These are phyloP conservation scores for Trichoderma afroharzianum DNA, from an alignment of 2,329 filamentous ascomycete species.

Conservation along the genomic window DNA sequence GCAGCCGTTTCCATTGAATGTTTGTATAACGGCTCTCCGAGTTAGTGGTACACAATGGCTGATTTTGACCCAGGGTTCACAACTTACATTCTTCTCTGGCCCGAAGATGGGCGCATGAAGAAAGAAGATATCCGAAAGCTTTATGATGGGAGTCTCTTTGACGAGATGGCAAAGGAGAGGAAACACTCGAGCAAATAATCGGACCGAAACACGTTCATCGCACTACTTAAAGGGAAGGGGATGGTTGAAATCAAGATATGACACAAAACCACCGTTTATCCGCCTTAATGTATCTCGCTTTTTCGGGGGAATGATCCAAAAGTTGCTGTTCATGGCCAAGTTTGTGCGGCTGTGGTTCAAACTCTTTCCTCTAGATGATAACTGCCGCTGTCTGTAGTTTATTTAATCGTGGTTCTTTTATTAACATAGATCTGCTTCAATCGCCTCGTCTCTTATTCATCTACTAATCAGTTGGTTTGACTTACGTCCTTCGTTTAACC, in stretches of 20 bases:
- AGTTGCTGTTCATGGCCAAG: no score
- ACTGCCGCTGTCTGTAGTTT: no score
- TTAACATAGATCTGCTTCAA: no score
- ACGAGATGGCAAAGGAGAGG: slow-evolving; percentile 15
- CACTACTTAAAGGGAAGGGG: background rate
- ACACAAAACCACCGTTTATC: background rate
- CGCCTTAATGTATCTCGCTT: background rate
- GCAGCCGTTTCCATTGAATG: slow-evolving; percentile 23
- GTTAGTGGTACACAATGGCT: background rate
- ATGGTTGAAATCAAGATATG: background rate
- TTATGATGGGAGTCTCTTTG: slow-evolving; percentile 25
- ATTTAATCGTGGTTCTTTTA: no score
- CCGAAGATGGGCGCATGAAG: slow-evolving; percentile 50
- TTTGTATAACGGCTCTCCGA: slow-evolving; percentile 14
- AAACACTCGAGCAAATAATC: background rate
- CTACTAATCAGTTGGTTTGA: no score
- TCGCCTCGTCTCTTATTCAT: no score
- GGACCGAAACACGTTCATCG: no score
- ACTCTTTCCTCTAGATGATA: no score
- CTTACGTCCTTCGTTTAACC: no score
- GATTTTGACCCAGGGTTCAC: slow-evolving; percentile 19
- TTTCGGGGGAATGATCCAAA: no score
- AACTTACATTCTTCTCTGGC: slow-evolving; percentile 49
- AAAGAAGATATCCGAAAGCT: slow-evolving; percentile 48
- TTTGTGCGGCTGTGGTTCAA: no score